Evolutionary conservation across 441 rosid genomes (phyloP).

Genomic region (Adansonia madagascariensis): DNA sequence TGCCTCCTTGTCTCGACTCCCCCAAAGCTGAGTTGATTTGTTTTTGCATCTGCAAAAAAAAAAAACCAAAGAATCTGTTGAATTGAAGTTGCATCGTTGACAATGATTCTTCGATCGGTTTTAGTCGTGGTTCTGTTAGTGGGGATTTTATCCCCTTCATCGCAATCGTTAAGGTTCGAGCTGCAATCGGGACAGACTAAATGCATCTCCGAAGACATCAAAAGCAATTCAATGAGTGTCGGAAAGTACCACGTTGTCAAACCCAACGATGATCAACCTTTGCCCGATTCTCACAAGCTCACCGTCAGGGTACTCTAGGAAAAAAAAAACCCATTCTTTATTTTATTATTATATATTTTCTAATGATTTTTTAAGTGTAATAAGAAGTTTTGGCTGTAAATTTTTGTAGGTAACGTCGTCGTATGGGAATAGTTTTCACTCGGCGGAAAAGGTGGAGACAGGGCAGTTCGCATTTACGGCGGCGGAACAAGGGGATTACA

Average conservation of each 20-base stretch:
- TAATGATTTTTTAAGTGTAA: constrained; percentile 12
- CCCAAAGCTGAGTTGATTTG: background rate
- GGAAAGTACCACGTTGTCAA: constrained; percentile 69
- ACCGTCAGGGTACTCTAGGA: constrained; percentile 50
- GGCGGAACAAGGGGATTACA: constrained; percentile 62
- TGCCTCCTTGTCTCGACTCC: background rate
- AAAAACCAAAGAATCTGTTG: constrained; percentile 15
- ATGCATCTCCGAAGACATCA: constrained; percentile 78
- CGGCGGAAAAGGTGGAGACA: constrained; percentile 48
- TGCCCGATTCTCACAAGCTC: constrained; percentile 59
- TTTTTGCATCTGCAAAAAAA: background rate
- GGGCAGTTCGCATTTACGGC: constrained; percentile 70
- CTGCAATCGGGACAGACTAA: constrained; percentile 62
- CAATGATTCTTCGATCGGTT: constrained; percentile 37
- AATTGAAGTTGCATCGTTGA: constrained; percentile 7
- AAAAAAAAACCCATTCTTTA: background rate
- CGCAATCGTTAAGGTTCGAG: constrained; percentile 62
- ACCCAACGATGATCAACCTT: constrained; percentile 49
- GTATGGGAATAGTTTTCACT: constrained; percentile 55
- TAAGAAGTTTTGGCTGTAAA: background rate
- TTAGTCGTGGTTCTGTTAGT: constrained; percentile 27
- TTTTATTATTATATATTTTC: background rate
- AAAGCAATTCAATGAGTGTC: constrained; percentile 57
- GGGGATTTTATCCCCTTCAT: constrained; percentile 41
- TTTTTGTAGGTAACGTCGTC: constrained; percentile 58